These are phyloP conservation scores for Apiotrichum mycotoxinovorans DNA, from an alignment of 1,284 basidiomycete species.

Conservation along the genomic window DNA sequence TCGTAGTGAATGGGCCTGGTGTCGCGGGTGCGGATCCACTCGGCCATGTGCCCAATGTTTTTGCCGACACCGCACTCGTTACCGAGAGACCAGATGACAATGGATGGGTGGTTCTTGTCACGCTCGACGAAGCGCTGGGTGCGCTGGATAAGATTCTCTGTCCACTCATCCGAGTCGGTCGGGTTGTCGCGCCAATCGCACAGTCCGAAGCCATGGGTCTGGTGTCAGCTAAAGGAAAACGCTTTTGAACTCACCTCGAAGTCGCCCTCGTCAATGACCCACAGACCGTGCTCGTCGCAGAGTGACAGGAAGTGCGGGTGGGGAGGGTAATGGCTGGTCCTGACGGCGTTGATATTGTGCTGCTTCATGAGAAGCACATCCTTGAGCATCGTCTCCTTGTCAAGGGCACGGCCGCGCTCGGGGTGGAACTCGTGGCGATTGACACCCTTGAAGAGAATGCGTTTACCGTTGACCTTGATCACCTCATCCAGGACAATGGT, in stretches of 20 bases:
- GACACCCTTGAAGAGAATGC: constrained; percentile 24
- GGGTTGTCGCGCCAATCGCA: constrained; percentile 21
- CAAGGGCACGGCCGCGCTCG: constrained; percentile 17
- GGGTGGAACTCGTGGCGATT: constrained; percentile 30
- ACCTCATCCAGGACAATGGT: constrained; percentile 20
- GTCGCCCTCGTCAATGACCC: constrained; percentile 32
- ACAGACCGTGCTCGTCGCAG: constrained; percentile 30
- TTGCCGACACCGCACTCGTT: constrained; percentile 28
- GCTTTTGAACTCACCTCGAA: constrained; percentile 5
- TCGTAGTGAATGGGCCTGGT: constrained; percentile 21
- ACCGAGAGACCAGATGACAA: constrained; percentile 29
- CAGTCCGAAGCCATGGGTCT: constrained; percentile 26
- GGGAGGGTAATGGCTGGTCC: constrained; percentile 26
- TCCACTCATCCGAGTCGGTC: constrained; percentile 10
- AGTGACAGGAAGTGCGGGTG: constrained; percentile 24
- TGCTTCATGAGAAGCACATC: constrained; percentile 28
- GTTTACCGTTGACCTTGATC: constrained; percentile 27
- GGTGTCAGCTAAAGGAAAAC: background rate
- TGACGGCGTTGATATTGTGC: constrained; percentile 31
- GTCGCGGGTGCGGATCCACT: constrained; percentile 15
- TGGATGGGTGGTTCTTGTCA: constrained; percentile 30
- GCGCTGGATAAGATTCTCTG: constrained; percentile 19
- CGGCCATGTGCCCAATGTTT: constrained; percentile 20
- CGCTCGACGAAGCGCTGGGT: constrained; percentile 24
- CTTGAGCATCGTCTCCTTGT: constrained; percentile 20